Conservation (phyloP, 371 early-diverging fungal genomes). For the Lichtheimia ornata region DNA sequence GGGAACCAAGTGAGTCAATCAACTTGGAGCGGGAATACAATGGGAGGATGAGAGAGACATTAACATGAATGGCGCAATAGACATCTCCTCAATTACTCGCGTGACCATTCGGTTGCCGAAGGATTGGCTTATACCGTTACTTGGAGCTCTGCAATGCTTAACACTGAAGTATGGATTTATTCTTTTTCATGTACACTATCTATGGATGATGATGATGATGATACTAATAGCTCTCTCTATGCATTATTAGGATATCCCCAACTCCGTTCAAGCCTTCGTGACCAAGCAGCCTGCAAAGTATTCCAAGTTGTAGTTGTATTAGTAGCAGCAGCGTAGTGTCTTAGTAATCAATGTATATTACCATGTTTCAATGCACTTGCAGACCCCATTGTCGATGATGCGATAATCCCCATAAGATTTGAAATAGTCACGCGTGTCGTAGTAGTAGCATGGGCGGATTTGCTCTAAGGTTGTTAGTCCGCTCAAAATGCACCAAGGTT, state of each 20-base stretch:
- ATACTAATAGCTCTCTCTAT: neutral
- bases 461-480: too few species aligned
- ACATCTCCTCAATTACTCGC: slow-evolving; percentile 82
- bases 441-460: too few species aligned
- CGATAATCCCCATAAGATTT: too few species aligned
- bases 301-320: slow-evolving; percentile 58
- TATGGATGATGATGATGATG: too few species aligned
- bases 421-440: too few species aligned
- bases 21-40: too few species aligned
- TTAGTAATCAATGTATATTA: neutral
- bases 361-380: neutral
- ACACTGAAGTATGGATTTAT: slow-evolving; percentile 55
- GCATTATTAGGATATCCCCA: slow-evolving; percentile 59
- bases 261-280: slow-evolving; percentile 56
- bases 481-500: too few species aligned
- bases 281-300: slow-evolving; percentile 59
- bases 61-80: slow-evolving; percentile 25
- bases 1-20: slow-evolving; percentile 79
- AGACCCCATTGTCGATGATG: too few species aligned
- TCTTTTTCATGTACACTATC: too few species aligned
- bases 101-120: slow-evolving; percentile 89
- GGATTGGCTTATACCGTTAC: slow-evolving; percentile 86
- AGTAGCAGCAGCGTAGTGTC: neutral
- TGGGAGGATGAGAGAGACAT: too few species aligned
- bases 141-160: slow-evolving; percentile 86